These are phyloP conservation scores for Pichia sp. DNA, from an alignment of 1,139 yeast genomes.

Conservation along the genomic window DNA sequence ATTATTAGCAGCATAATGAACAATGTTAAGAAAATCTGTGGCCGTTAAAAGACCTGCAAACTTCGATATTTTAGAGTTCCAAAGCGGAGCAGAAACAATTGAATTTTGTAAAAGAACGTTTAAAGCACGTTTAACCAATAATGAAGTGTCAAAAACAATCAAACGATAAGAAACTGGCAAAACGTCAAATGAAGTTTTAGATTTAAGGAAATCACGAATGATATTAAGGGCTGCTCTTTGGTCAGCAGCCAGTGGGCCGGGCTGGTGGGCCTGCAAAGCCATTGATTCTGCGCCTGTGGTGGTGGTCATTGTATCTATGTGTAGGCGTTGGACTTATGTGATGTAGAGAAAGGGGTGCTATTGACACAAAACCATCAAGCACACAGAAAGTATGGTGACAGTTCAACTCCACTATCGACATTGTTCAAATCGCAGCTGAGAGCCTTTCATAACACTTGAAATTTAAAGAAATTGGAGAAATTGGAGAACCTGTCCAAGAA, in stretches of 20 bases:
- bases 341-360: background rate
- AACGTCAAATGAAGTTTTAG: constrained; percentile 94
- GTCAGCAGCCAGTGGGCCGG: constrained; percentile 30
- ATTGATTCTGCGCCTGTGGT: background rate
- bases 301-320: background rate
- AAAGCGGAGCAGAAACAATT: constrained; percentile 92
- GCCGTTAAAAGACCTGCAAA: constrained; percentile 94
- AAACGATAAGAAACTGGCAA: constrained; percentile 91
- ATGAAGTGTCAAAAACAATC: constrained; percentile 87
- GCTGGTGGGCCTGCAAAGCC: background rate
- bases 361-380: background rate
- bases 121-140: constrained; percentile 84
- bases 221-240: constrained; percentile 68
- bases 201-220: constrained; percentile 74
- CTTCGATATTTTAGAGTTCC: constrained; percentile 85
- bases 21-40: constrained; percentile 88
- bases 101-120: constrained; percentile 87
- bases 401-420: background rate
- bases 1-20: constrained; percentile 86
- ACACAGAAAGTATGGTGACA: too few relatives aligned
- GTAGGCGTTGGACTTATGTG: background rate
- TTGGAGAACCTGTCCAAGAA: too few relatives aligned
- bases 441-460: background rate
- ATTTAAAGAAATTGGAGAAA: too few relatives aligned
- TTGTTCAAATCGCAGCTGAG: background rate